These are phyloP conservation scores for Saposhnikovia divaricata DNA, from an alignment of 129 eudicot species.

Conservation along the genomic window DNA sequence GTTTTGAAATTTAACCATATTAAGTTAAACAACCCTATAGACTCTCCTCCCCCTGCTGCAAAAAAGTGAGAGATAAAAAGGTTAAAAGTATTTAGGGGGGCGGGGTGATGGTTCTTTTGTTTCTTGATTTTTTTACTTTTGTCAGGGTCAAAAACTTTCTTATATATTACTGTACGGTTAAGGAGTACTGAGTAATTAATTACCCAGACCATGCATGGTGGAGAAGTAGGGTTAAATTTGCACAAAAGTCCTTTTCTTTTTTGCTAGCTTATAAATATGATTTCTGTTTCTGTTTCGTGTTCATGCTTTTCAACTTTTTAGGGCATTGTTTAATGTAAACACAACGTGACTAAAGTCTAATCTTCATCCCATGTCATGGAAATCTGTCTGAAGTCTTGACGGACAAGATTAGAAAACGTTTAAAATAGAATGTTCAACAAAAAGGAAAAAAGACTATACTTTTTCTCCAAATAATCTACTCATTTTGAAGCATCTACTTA, in stretches of 20 bases:
- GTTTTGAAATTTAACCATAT: not conserved
- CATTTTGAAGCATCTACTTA: not conserved
- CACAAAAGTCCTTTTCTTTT: not conserved
- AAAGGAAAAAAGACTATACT: too few relatives aligned
- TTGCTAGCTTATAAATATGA: not conserved
- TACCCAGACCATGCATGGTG: slow-evolving; percentile 23
- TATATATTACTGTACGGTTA: not conserved
- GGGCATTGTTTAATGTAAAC: not conserved
- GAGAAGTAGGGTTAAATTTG: slow-evolving; percentile 10
- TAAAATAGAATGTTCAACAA: not conserved
- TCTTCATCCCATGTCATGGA: too few relatives aligned
- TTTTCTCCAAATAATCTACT: not conserved
- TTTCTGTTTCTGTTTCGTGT: not conserved
- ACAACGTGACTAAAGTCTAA: too few relatives aligned
- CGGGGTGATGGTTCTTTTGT: not conserved
- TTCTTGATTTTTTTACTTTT: not conserved
- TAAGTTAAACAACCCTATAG: not conserved
- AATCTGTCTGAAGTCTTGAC: too few relatives aligned
- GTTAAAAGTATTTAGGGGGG: not conserved
- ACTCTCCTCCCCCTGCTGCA: not conserved
- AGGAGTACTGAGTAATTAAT: slow-evolving; percentile 12
- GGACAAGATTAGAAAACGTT: not conserved
- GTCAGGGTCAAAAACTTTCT: not conserved
- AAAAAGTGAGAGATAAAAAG: not conserved
- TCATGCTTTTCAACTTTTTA: not conserved